These are phyloP conservation scores for Liriodendron chinense DNA, from an alignment of 164 flowering plant genomes.

Conservation along the genomic window DNA sequence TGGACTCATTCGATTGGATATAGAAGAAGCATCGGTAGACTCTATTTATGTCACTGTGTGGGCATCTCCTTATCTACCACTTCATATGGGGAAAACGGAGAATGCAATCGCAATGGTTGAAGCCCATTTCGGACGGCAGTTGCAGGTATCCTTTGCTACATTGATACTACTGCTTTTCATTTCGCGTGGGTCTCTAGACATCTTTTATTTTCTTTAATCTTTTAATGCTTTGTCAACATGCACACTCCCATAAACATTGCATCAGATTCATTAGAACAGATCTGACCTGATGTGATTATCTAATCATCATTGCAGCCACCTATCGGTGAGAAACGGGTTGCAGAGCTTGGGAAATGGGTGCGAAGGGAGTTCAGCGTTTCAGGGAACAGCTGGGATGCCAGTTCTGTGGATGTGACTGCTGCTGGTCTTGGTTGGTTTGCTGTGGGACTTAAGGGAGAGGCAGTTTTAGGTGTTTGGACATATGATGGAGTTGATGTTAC, in stretches of 20 bases:
- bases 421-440: slow-evolving; percentile 97
- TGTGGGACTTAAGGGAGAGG: slow-evolving; percentile 88
- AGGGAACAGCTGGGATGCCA: slow-evolving; percentile 81
- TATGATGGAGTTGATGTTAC: slow-evolving; percentile 81
- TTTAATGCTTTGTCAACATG: not conserved
- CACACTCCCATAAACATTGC: not conserved
- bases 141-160: slow-evolving; percentile 56
- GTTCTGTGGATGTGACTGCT: slow-evolving; percentile 80
- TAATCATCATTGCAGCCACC: slow-evolving; percentile 65
- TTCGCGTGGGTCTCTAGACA: not conserved
- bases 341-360: slow-evolving; percentile 82
- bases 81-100: slow-evolving; percentile 92
- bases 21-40: slow-evolving; percentile 54
- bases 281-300: not conserved
- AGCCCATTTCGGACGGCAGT: slow-evolving; percentile 79
- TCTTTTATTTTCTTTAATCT: not conserved
- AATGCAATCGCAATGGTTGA: slow-evolving; percentile 60
- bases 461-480: slow-evolving; percentile 75
- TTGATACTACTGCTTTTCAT: not conserved
- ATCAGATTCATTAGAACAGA: not conserved
- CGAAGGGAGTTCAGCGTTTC: slow-evolving; percentile 52
- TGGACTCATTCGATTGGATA: slow-evolving; percentile 78
- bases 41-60: slow-evolving; percentile 66
- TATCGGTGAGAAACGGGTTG: slow-evolving; percentile 59
- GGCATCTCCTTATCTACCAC: slow-evolving; percentile 89